Evolutionary conservation across 2,329 filamentous ascomycete species (phyloP).

Genomic region (Pyrenochaeta sp.): DNA sequence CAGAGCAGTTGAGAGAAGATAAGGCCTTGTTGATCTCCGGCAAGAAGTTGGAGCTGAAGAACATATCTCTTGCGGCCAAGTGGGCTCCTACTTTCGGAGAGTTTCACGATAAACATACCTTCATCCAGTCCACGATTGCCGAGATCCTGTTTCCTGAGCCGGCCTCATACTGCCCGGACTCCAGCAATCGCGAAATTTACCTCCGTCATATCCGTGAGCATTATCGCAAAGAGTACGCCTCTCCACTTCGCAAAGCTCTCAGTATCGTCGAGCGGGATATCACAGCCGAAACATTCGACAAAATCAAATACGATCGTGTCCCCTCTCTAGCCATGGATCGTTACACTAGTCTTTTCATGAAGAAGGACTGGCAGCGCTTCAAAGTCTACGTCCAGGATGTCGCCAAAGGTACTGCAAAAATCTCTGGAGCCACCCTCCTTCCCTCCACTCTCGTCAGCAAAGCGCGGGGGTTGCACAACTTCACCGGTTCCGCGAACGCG

Average conservation of each 20-base stretch:
- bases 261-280: conserved; percentile 64
- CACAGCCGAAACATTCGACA: conserved; percentile 54
- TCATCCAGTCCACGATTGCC: conserved; percentile 65
- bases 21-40: conserved; percentile 51
- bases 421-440: conserved; percentile 65
- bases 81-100: conserved; percentile 66
- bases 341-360: conserved; percentile 59
- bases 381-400: conserved; percentile 60
- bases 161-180: conserved; percentile 41
- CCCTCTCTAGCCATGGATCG: conserved; percentile 66
- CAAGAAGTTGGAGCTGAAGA: conserved; percentile 52
- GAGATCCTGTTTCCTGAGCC: conserved; percentile 61
- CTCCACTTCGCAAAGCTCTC: conserved; percentile 63
- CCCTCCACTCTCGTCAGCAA: conserved; percentile 60
- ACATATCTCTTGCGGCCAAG: conserved; percentile 66
- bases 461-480: conserved; percentile 3
- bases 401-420: conserved; percentile 57
- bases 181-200: conserved; percentile 57
- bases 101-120: conserved; percentile 68
- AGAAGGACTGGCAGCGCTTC: conserved; percentile 62
- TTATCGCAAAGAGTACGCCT: conserved; percentile 60
- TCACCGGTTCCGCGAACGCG: neutral
- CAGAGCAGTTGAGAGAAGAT: conserved; percentile 62
- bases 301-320: conserved; percentile 66
- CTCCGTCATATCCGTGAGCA: conserved; percentile 63